Evolutionary conservation across 306 rosid genomes (phyloP), one percentile per base, ranked within the genome.

Genomic region (Castanospermum australe): DNA sequence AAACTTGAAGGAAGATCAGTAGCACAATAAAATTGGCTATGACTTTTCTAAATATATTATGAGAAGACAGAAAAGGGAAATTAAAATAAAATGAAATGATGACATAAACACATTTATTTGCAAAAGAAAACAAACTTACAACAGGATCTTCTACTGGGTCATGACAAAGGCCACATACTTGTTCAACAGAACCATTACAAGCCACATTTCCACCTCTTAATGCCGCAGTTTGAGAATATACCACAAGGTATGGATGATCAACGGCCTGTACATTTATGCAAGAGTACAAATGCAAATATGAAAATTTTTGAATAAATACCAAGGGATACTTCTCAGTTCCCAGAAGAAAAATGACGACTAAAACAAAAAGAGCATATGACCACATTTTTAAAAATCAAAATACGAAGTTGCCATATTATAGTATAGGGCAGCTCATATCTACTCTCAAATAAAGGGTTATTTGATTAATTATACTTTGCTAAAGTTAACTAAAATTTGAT

Each of bases 201-300:
- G 14, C 85, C 44, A 64, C 44, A 77, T 30, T 77, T 64, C 47
- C 92, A 73, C 77, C 84, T 83, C 83, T 84, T 79, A 81, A 56
- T 57, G 81, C 84, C 5, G 91, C 85, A 81, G 92, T 76, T 84
- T 83, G 89, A 88, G 99, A 94, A 79, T 86, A 92, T 60, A 89
- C 92, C 39, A 91, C 97, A 55, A 94, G 97, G 73, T 93, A 91
- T 28, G 97, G 98, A 84, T 93, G 98, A 79, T 93, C 94, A 82
- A 89, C 98, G 0, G 98, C 92, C 98, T 89, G 89, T 45, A 73
- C n/a, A 45, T 78, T 75, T 51, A 22, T 65, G 60, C 75, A 54
- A 67, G 21, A 70, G 39, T 38, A 65, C 8, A 50, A 65, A 50
- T 64, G 47, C 13, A 18, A 8, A 52, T 63, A 15, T 13, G 42